Evolutionary conservation across 2,329 filamentous ascomycete genomes (phyloP), one percentile per base, ranked within the genome.

Genomic region (Claviceps pusilla): DNA sequence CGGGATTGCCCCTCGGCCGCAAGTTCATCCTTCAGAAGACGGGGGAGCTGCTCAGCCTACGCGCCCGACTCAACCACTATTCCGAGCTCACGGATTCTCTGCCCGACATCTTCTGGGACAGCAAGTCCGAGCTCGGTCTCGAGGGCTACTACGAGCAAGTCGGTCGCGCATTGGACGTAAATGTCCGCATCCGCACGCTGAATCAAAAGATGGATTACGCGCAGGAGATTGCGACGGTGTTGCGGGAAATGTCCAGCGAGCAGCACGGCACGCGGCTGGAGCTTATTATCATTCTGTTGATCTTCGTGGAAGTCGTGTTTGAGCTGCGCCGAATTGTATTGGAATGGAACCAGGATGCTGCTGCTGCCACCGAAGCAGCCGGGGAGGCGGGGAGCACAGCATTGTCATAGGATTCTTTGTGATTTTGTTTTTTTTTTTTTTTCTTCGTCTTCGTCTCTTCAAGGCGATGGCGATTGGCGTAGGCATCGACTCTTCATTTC

Each of bases 181-280:
- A 87, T 39, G 87, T 93, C 31, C 80, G 93, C 51, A 97, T 97
- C 71, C 87, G 87, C 63, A 83, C 88, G 19, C 71, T 97, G 61
- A 98, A 98, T 67, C 88, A 95, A 71, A 95, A 95, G 73, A 94
- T 98, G 80, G 91, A 95, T 64, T 97, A 98, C 67, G 93, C 91
- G 1, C 87, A 93, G 64, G 91, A 97, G 68, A 96, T 96, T 66
- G 89, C 93, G 7, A 87, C 77, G 52, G 90, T 97, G 16, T 71
- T 97, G 57, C 77, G 93, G 55, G 89, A 96, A 68, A 83, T 90
- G 65, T 76, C 94, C 54, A 94, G 87, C 65, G 90, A 97, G 73
- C 89, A 88, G 66, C 89, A 97, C 65, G 86, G 88, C 16, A 81
- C 90, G 35, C 77, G 88, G 54, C 75, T 98, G 11, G 93, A 97